Evolutionary conservation across 2,329 filamentous ascomycete species (phyloP), one percentile per base, ranked within the genome.

Genomic region (Penicillium occitanis): DNA sequence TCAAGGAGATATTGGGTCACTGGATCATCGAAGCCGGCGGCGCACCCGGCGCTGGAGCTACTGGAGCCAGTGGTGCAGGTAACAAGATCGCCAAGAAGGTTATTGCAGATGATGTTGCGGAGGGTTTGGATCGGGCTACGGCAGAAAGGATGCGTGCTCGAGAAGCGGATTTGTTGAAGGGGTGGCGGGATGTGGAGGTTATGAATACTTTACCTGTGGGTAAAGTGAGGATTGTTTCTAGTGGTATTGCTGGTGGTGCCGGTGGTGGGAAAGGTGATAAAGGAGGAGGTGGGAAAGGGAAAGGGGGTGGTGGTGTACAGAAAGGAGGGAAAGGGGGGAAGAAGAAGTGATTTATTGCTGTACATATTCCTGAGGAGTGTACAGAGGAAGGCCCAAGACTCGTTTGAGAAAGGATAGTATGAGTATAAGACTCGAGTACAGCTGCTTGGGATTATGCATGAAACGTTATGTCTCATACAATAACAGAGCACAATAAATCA

Each of bases 91-190:
- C 78, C 64, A 79, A 80, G 62, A 81, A 81, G 64, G 78, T 33
- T 13, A 67, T 67, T 53, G 59, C 66, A n/a, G 66, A 65, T 50
- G 66, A 67, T 63, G 53, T 67, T 51, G 63, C 66, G 11, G 53
- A 67, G 3, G 66, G 66, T 0, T 40, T 67, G 63, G 70, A 80
- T 66, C 81, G 83, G 44, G 77, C 80, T 63, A 89, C 90, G 72
- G 83, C 82, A 11, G 92, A 96, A 81, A 87, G 86, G 73, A 91
- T 96, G 77, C 95, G 92, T 88, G 91, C 91, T 0, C 82, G 88
- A 17, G 95, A 98, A 78, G 86, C 91, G n/a, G 93, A 97, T 76
- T 80, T 97, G 42, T 85, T 98, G 68, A 90, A 90, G 78, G 87
- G 83, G 0, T 88, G 93, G 82, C 95, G 93, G 78, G 87, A 92